Conservation (phyloP, 2,329 filamentous ascomycete genomes). For the Epichloe elymi region DNA sequence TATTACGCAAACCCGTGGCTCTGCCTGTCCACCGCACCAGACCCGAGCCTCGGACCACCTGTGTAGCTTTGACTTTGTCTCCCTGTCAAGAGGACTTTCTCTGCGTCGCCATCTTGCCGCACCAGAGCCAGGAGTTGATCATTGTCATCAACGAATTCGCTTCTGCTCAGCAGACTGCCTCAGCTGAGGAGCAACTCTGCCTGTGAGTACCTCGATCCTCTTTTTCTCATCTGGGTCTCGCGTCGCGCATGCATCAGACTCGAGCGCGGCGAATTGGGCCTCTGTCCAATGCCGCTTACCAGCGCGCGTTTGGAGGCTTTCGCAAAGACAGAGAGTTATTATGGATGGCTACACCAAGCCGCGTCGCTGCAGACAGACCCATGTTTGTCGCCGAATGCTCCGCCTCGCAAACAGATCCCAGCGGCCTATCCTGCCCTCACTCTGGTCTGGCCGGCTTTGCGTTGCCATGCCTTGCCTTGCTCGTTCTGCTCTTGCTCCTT, state of each 20-base stretch:
- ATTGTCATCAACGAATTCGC: slow-evolving; percentile 12
- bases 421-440: slow-evolving; percentile 2
- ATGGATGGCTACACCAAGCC: slow-evolving; percentile 10
- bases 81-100: slow-evolving; percentile 7
- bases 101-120: slow-evolving; percentile 9
- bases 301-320: slow-evolving; percentile 8
- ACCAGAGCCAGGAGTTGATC: slow-evolving; percentile 8
- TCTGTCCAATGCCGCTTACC: slow-evolving; percentile 4
- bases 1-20: slow-evolving; percentile 13
- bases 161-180: slow-evolving; percentile 11
- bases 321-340: slow-evolving; percentile 3
- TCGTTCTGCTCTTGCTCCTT: slow-evolving; percentile 3
- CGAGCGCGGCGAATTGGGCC: not conserved
- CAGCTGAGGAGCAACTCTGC: slow-evolving; percentile 17
- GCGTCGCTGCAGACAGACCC: slow-evolving; percentile 11
- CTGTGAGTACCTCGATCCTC: slow-evolving; percentile 21
- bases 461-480: slow-evolving; percentile 5
- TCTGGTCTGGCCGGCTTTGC: slow-evolving; percentile 4
- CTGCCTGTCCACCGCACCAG: slow-evolving; percentile 8
- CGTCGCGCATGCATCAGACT: slow-evolving; percentile 3
- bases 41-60: slow-evolving; percentile 10
- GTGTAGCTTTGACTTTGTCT: slow-evolving; percentile 11
- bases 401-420: slow-evolving; percentile 5
- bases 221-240: slow-evolving; percentile 7
- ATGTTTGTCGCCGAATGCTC: slow-evolving; percentile 7